A percentile compares a stretch with the other conserved stretches of the same genome.
Evolutionary conservation across 1,284 basidiomycete species (phyloP).

Genomic region (Cryptococcus sp.): DNA sequence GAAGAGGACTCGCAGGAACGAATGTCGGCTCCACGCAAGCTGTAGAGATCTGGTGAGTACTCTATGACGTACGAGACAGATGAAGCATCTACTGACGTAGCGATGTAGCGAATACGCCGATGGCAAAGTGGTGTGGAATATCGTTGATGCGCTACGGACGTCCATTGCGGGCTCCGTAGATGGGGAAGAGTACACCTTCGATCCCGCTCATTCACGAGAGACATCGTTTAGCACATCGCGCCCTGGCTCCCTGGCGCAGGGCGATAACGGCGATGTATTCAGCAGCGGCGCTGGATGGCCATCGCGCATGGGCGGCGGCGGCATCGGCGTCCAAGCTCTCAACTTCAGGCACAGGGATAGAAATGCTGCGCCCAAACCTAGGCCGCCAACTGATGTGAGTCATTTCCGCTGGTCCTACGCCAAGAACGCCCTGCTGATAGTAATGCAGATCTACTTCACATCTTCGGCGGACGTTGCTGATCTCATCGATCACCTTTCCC

Average conservation of each 20-base stretch:
- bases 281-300: conserved; percentile 7
- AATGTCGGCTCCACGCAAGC: conserved; percentile 31
- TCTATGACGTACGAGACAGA: neutral
- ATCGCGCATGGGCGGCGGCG: neutral
- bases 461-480: conserved; percentile 46
- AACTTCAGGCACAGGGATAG: conserved; percentile 22
- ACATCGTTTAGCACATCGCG: conserved; percentile 14
- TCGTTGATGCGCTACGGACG: conserved; percentile 44
- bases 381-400: conserved; percentile 25
- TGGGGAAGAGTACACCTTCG: conserved; percentile 18
- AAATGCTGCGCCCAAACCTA: conserved; percentile 9
- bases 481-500: conserved; percentile 48
- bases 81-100: neutral
- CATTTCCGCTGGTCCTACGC: neutral
- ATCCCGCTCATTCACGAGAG: conserved; percentile 14
- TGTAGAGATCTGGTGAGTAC: conserved; percentile 42
- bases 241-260: conserved; percentile 6
- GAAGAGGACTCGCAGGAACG: neutral
- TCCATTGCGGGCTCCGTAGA: conserved; percentile 16
- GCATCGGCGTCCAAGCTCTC: conserved; percentile 5
- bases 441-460: conserved; percentile 42
- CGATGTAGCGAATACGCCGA: conserved; percentile 45
- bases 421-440: neutral
- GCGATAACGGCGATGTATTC: conserved; percentile 7
- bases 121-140: conserved; percentile 47